Evolutionary conservation across 139 green algal species (phyloP).

Genomic region (Chlamydomonas sp.): DNA sequence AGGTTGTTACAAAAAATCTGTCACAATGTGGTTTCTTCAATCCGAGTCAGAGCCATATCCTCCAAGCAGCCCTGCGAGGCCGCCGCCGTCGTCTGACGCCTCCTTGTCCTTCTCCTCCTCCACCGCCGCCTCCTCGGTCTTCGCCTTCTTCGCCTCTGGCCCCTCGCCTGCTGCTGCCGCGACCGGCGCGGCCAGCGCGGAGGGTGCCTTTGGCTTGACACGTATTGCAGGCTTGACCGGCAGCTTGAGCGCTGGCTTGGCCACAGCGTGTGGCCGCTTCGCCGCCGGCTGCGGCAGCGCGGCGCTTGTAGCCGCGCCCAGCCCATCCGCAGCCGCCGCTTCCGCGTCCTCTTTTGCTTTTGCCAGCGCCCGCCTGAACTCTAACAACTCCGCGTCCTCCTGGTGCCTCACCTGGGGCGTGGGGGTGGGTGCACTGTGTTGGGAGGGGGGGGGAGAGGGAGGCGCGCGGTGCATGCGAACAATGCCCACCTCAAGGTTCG

Average conservation of each 20-base stretch:
- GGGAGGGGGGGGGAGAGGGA: too few species aligned
- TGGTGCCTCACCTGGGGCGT: conserved; percentile 17
- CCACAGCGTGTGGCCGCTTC: too few species aligned
- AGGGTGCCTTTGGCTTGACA: too few species aligned
- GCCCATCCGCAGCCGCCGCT: neutral
- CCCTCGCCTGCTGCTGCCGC: conserved; percentile 11
- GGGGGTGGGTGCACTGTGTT: too few species aligned
- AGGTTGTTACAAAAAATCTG: too few species aligned
- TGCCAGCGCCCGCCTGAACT: conserved; percentile 36
- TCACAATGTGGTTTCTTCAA: too few species aligned
- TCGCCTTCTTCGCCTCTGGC: neutral
- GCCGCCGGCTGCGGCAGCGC: too few species aligned
- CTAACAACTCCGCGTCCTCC: conserved; percentile 50
- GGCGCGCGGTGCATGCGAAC: too few species aligned
- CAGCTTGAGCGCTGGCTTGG: too few species aligned
- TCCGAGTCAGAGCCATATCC: neutral
- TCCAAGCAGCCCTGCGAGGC: neutral
- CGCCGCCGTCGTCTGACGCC: neutral
- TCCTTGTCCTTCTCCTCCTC: neutral
- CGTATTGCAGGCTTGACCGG: too few species aligned
- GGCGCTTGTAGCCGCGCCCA: too few species aligned
- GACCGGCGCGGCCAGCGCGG: conserved; percentile 12
- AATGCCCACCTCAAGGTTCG: too few species aligned
- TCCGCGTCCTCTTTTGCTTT: neutral
- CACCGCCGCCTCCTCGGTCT: neutral